Percentiles rank a stretch among this genome's conserved stretches.
Evolutionary conservation across 106 monocot species (phyloP).

Genomic region (Agapanthus africanus): DNA sequence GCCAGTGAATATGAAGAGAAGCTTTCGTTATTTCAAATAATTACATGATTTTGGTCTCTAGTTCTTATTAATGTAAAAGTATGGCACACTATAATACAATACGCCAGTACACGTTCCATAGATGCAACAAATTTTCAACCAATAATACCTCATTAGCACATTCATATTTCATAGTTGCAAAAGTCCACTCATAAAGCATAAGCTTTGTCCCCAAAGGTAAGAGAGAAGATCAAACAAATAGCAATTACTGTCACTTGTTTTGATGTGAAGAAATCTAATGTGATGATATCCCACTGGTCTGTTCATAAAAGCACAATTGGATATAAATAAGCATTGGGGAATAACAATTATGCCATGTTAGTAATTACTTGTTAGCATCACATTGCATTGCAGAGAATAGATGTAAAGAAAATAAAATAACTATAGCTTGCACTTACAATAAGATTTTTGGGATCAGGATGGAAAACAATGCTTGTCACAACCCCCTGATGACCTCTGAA

Average conservation of each 20-base stretch:
- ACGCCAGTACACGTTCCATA: neutral
- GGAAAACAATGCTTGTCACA: constrained; percentile 77
- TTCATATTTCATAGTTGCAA: neutral
- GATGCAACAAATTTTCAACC: neutral
- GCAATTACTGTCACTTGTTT: neutral
- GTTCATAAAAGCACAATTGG: neutral
- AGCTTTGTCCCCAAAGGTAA: neutral
- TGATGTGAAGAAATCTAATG: neutral
- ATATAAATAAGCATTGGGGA: neutral
- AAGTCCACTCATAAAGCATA: neutral
- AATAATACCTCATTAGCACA: neutral
- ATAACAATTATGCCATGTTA: neutral
- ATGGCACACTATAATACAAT: too few relatives aligned
- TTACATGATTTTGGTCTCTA: too few relatives aligned
- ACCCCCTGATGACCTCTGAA: constrained; percentile 86
- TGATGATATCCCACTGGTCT: neutral
- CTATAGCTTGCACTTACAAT: constrained; percentile 45
- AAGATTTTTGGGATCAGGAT: constrained; percentile 67
- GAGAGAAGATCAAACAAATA: neutral
- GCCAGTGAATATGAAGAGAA: too few relatives aligned
- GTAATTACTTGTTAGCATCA: neutral
- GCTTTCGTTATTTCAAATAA: too few relatives aligned
- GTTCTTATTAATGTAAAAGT: too few relatives aligned
- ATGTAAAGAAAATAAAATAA: constrained; percentile 4
- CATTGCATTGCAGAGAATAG: neutral